phyloP scores from a whole-genome alignment of 805 yeast species.

The Schizosaccharomyces japonicus region DNA sequence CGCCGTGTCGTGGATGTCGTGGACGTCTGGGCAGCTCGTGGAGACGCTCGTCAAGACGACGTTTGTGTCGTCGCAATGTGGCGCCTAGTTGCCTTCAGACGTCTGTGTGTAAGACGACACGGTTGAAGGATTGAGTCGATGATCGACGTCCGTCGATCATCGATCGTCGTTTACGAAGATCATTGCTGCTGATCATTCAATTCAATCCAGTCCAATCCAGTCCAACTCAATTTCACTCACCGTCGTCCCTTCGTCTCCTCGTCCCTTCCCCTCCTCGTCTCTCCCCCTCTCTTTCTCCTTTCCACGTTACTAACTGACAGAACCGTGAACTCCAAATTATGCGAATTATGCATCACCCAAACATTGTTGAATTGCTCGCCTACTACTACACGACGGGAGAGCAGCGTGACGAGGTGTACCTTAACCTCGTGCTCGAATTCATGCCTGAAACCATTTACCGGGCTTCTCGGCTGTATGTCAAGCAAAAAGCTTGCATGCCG shows the following conservation, averaged over 20 bases:
- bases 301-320: slow-evolving; percentile 34
- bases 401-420: slow-evolving; percentile 61
- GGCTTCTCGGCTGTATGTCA: slow-evolving; percentile 51
- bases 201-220: too few relatives aligned
- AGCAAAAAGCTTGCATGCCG: slow-evolving; percentile 53
- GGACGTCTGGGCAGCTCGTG: too few relatives aligned
- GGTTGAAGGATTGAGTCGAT: too few relatives aligned
- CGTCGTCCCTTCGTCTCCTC: neutral
- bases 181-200: too few relatives aligned
- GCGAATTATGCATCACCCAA: slow-evolving; percentile 68
- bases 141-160: too few relatives aligned
- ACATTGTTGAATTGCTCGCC: slow-evolving; percentile 68
- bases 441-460: slow-evolving; percentile 91
- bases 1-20: too few relatives aligned
- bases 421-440: slow-evolving; percentile 72
- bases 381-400: slow-evolving; percentile 40
- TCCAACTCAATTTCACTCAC: neutral
- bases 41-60: too few relatives aligned
- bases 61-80: too few relatives aligned
- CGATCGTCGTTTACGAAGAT: too few relatives aligned
- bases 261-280: neutral
- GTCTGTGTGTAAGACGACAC: too few relatives aligned
- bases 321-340: slow-evolving; percentile 88
- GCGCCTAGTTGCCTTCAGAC: too few relatives aligned
- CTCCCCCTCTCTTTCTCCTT: neutral